Base-by-base conservation (phyloP, 768 basidiomycete genomes). In the Leccinum rimulosum region DNA sequence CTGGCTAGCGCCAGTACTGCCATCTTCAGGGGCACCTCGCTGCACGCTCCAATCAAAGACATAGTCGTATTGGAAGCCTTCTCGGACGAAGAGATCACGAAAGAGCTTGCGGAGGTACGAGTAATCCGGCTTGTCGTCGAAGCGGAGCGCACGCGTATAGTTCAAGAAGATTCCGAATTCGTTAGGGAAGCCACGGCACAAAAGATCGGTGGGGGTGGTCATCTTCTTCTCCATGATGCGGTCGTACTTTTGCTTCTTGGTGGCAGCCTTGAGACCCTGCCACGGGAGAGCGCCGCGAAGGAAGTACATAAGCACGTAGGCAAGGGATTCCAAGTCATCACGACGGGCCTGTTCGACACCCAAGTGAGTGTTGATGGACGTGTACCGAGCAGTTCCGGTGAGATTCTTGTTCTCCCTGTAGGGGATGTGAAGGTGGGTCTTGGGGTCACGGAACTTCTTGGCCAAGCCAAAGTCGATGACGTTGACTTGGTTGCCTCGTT, bases 211-310 rank as follows among this genome's bases (percentile, higher is more conserved):
- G 14, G 95, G 93, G 0, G 95, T 97, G 38, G 97, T 98, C 95
- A 99, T 98, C 86, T 99, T 99, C 86, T 99, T 99, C 80, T 99
- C 97, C 97, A 99, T 99, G 80, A 99, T 99, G 61, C 97, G 89
- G 77, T 98, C 97, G 76, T 98, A 98, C 81, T 99, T 99, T 83
- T 99, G 97, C 86, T 99, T 99, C 93, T 99, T 99, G 60, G 97
- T 99, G 43, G 96, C 96, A 60, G 97, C 97, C 81, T 99, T 99
- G 73, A 99, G 86, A 60, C 97, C 97, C 76, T 99, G 97, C 96
- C 96, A 99, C 33, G 96, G 96, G 48, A 99, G 85, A 57, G 93
- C 89, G 52, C 96, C 97, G 64, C 96, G 94, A 64, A 99, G 89
- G 86, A 99, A 99, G 82, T 99, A 99, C 96, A 99, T 98, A 66